phyloP scores from a whole-genome alignment of 129 eudicot species.

The Helichrysum umbraculigerum region DNA sequence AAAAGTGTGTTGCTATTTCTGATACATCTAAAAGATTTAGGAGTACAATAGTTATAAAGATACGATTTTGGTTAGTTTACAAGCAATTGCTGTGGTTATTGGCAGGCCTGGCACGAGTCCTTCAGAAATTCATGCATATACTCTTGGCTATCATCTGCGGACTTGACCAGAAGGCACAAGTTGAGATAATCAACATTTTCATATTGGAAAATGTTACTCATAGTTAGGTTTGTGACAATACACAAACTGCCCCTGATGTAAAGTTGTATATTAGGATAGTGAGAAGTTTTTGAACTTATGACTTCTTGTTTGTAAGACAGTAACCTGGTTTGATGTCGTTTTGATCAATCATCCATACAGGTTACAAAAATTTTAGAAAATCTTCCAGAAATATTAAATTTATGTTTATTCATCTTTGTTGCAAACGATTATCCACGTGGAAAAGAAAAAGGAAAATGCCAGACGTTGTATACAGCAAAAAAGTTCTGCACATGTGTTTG shows the following conservation, averaged over 20 bases:
- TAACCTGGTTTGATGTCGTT: neutral
- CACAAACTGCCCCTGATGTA: slow-evolving; percentile 25
- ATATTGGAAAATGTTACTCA: slow-evolving; percentile 13
- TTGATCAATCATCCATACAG: slow-evolving; percentile 7
- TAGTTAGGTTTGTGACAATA: neutral
- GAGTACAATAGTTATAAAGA: too few relatives aligned
- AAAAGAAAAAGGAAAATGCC: neutral
- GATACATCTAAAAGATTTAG: too few relatives aligned
- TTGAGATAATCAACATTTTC: slow-evolving; percentile 18
- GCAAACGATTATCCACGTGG: neutral
- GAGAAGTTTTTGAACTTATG: neutral
- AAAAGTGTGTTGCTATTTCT: neutral
- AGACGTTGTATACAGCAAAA: neutral
- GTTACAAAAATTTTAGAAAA: neutral
- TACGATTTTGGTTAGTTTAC: neutral
- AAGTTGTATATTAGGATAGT: slow-evolving; percentile 26
- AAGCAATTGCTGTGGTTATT: slow-evolving; percentile 4
- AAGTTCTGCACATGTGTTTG: neutral
- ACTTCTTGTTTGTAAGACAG: neutral
- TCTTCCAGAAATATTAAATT: neutral
- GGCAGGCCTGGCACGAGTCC: slow-evolving; percentile 96
- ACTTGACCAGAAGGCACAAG: slow-evolving; percentile 34
- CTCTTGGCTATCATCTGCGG: slow-evolving; percentile 69
- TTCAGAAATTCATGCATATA: slow-evolving; percentile 76
- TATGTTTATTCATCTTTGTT: neutral